Evolutionary conservation across 2,329 filamentous ascomycete genomes (phyloP).

Genomic region (Chaetothyriales sp.): DNA sequence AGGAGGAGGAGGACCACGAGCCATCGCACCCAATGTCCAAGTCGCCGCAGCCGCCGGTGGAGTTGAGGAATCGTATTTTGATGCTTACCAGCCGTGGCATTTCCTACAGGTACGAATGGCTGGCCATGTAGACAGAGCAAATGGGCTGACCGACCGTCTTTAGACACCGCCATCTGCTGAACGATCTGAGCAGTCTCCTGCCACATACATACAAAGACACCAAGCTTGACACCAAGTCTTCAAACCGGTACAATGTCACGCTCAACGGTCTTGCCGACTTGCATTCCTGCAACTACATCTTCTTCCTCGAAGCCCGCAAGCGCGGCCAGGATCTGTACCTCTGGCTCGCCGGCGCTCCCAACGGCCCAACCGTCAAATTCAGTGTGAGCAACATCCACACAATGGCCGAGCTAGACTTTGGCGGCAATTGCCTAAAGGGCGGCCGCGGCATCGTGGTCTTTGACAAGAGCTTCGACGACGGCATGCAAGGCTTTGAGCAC

Average conservation of each 20-base stretch:
- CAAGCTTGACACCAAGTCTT: conserved; percentile 89
- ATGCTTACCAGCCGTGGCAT: conserved; percentile 88
- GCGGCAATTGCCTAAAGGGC: conserved; percentile 91
- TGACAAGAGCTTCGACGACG: conserved; percentile 72
- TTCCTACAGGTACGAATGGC: conserved; percentile 55
- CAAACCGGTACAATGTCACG: conserved; percentile 48
- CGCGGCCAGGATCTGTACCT: conserved; percentile 78
- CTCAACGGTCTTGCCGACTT: conserved; percentile 65
- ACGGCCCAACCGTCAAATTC: conserved; percentile 56
- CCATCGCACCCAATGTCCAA: conserved; percentile 7
- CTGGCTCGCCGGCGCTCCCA: conserved; percentile 85
- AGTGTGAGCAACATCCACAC: conserved; percentile 58
- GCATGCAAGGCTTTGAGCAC: conserved; percentile 40
- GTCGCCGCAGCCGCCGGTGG: conserved; percentile 8
- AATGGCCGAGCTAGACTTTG: conserved; percentile 93
- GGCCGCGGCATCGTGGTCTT: conserved; percentile 85
- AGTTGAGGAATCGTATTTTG: conserved; percentile 51
- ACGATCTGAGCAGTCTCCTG: conserved; percentile 75
- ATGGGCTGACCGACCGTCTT: conserved; percentile 3
- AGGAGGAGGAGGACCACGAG: conserved; percentile 46
- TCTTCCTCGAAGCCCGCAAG: conserved; percentile 93
- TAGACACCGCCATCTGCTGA: conserved; percentile 84
- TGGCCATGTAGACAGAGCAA: background rate
- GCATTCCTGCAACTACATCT: conserved; percentile 86
- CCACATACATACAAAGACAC: conserved; percentile 89